Conservation (phyloP, 169 alveolate species). For the Cyclospora cayetanensis region DNA sequence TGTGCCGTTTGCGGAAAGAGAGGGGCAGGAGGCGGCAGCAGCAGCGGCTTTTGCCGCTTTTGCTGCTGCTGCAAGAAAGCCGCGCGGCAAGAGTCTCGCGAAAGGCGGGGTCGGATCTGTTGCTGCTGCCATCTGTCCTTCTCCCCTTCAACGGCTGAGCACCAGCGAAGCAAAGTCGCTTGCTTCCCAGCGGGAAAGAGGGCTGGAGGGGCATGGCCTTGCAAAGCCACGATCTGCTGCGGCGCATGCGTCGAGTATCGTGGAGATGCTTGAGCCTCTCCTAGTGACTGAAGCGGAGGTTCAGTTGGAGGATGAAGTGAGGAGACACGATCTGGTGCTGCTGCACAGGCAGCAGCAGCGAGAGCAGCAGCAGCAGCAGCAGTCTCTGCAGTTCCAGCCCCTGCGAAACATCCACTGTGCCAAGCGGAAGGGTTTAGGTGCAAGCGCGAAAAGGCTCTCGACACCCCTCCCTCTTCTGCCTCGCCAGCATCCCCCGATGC, state of each 20-base stretch:
- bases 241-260: not conserved
- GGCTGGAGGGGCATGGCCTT: not conserved
- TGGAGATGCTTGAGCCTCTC: constrained; percentile 34
- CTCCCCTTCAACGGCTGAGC: constrained; percentile 31
- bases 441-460: too few relatives aligned
- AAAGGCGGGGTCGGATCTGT: not conserved
- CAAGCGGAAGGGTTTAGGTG: too few relatives aligned
- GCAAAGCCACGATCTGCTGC: constrained; percentile 1
- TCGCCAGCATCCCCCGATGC: too few relatives aligned
- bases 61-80: not conserved
- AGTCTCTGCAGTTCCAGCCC: not conserved
- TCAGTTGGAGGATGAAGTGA: constrained; percentile 17
- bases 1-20: too few relatives aligned
- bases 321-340: constrained; percentile 37
- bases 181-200: not conserved
- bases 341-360: constrained; percentile 34
- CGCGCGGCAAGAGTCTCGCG: not conserved
- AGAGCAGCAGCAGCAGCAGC: constrained; percentile 36
- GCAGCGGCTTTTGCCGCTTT: constrained; percentile 2
- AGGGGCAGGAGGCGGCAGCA: not conserved
- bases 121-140: constrained; percentile 44
- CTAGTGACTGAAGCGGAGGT: constrained; percentile 31
- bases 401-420: too few relatives aligned
- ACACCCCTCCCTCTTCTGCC: too few relatives aligned
- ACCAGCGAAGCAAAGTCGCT: not conserved